Evolutionary conservation across 306 rosid species (phyloP).

Genomic region (Trichosanthes cucumerina): DNA sequence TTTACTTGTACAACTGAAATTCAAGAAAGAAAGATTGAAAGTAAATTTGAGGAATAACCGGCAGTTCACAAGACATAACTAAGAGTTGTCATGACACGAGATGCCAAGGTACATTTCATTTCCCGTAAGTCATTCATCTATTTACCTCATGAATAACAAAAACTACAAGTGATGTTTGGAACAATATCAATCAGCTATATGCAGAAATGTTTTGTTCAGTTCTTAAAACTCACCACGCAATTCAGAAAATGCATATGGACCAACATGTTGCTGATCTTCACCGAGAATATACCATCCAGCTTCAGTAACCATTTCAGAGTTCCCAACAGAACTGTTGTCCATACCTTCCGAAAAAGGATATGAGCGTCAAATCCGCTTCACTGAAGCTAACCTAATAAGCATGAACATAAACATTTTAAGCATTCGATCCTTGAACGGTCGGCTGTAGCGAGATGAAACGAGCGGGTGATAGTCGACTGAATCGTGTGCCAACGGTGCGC

Average conservation of each 20-base stretch:
- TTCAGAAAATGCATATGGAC: slow-evolving; percentile 77
- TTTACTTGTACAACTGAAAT: slow-evolving; percentile 37
- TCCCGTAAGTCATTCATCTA: background rate
- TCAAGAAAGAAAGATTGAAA: slow-evolving; percentile 19
- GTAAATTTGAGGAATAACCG: slow-evolving; percentile 17
- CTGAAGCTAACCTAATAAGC: background rate
- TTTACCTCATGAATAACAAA: background rate
- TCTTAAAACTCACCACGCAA: slow-evolving; percentile 53
- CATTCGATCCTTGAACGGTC: background rate
- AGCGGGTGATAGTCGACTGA: too few relatives aligned
- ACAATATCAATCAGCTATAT: background rate
- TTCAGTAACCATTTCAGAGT: slow-evolving; percentile 22
- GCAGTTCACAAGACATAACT: background rate
- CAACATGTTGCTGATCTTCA: slow-evolving; percentile 67
- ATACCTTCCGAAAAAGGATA: background rate
- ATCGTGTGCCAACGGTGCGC: too few relatives aligned
- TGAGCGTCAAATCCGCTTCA: background rate
- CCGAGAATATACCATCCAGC: slow-evolving; percentile 81
- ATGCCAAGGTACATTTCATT: background rate
- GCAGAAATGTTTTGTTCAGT: background rate
- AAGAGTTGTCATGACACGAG: background rate
- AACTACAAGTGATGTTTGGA: background rate
- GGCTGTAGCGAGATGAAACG: too few relatives aligned
- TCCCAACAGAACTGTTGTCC: slow-evolving; percentile 2
- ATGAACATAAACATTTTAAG: background rate